Evolutionary conservation across 306 rosid species (phyloP).

Genomic region (Gillenia trifoliata): DNA sequence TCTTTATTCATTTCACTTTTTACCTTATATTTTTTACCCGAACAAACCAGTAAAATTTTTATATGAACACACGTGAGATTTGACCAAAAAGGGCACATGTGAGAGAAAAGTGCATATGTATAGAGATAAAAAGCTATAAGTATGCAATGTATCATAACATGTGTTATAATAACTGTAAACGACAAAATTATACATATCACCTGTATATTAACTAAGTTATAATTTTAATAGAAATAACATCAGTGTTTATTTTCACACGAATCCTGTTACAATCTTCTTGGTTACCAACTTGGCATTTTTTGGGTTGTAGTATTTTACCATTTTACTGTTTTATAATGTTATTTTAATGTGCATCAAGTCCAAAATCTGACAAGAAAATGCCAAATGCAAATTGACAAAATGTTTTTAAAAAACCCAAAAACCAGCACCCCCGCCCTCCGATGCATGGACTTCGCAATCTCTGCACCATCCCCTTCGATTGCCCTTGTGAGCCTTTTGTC

Average conservation of each 20-base stretch:
- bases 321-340: not conserved
- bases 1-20: not conserved
- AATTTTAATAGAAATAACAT: no score
- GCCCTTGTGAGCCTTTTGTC: not conserved
- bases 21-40: not conserved
- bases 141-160: no score
- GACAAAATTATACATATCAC: no score
- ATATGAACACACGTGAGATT: no score
- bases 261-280: not conserved
- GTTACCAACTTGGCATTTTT: not conserved
- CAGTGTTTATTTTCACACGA: no score
- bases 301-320: not conserved
- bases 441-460: constrained; percentile 10
- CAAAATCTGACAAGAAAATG: constrained; percentile 54
- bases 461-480: constrained; percentile 1
- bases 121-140: no score
- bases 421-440: constrained; percentile 13
- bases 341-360: constrained; percentile 7
- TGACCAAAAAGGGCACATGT: no score
- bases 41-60: not conserved
- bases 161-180: no score
- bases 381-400: constrained; percentile 33
- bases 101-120: no score
- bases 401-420: not conserved
- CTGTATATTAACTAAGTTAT: no score